Evolutionary conservation across 1,284 basidiomycete species (phyloP).

Genomic region (Binderoboletus segoi): DNA sequence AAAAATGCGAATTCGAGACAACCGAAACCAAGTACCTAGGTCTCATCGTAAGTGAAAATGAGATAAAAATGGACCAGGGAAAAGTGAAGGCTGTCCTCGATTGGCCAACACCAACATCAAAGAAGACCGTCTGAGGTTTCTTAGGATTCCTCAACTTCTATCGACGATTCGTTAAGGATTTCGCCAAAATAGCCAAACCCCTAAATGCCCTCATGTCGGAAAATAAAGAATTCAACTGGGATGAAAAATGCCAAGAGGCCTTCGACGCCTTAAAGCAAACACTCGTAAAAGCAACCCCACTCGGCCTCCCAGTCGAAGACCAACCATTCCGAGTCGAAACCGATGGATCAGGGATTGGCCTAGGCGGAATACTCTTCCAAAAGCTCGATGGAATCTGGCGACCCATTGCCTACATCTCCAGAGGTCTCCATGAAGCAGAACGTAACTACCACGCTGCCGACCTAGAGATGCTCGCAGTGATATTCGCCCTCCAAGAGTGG

Average conservation of each 20-base stretch:
- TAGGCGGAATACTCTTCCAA: too few species aligned
- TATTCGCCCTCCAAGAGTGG: neutral
- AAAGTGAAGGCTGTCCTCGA: neutral
- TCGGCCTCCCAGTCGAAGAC: neutral
- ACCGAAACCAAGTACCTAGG: neutral
- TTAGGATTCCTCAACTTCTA: constrained; percentile 45
- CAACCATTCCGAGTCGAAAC: too few species aligned
- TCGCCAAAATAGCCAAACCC: too few species aligned
- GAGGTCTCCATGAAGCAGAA: too few species aligned
- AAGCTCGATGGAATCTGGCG: too few species aligned
- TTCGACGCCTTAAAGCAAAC: constrained; percentile 19
- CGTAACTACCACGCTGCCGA: neutral
- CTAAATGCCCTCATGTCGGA: too few species aligned
- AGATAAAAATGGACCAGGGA: too few species aligned
- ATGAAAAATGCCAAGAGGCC: too few species aligned
- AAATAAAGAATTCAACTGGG: too few species aligned
- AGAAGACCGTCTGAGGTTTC: constrained; percentile 38
- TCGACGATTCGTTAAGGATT: constrained; percentile 44
- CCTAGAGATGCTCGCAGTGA: neutral
- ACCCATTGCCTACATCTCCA: too few species aligned
- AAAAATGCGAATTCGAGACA: neutral
- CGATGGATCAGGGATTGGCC: too few species aligned
- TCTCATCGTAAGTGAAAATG: neutral
- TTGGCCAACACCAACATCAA: too few species aligned
- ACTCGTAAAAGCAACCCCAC: fast-evolving